Conservation (phyloP, 768 basidiomycete genomes). For the Boletus eberwhitei region DNA sequence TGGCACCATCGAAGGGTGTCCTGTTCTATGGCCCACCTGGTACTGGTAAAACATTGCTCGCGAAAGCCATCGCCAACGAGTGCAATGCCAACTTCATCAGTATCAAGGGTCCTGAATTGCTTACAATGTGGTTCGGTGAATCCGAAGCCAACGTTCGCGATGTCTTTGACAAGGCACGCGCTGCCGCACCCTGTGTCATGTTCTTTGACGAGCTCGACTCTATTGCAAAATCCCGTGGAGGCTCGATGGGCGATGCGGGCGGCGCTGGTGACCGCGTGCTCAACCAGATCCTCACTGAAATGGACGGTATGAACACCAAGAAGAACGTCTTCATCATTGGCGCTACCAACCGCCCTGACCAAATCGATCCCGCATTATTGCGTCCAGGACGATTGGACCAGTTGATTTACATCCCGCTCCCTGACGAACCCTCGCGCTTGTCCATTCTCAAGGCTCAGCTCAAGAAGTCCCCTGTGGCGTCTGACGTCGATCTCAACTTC, state of each 20-base stretch:
- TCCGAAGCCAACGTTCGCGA: conserved; percentile 99
- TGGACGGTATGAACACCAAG: conserved; percentile 98
- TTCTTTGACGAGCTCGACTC: conserved; percentile 99
- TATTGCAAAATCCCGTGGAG: conserved; percentile 95
- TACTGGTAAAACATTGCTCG: conserved; percentile 98
- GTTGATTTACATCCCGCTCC: conserved; percentile 98
- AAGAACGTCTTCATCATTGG: conserved; percentile 99
- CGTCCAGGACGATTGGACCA: conserved; percentile 99
- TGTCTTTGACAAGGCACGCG: conserved; percentile 99
- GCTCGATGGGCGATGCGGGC: conserved; percentile 80
- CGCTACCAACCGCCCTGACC: conserved; percentile 95
- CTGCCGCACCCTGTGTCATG: conserved; percentile 99
- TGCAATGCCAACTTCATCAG: conserved; percentile 99
- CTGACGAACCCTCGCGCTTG: conserved; percentile 87
- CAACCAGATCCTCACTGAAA: conserved; percentile 95
- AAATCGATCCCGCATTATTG: conserved; percentile 88
- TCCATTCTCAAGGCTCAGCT: conserved; percentile 90
- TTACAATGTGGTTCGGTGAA: conserved; percentile 99
- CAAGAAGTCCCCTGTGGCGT: conserved; percentile 86
- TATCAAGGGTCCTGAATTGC: conserved; percentile 97
- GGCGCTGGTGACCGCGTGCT: conserved; percentile 98
- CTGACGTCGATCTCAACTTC: conserved; percentile 80
- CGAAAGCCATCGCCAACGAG: conserved; percentile 99
- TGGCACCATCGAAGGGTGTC: conserved; percentile 99
- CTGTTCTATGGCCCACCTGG: conserved; percentile 99